Conservation (phyloP, 306 rosid species). For the Sesbania bispinosa region DNA sequence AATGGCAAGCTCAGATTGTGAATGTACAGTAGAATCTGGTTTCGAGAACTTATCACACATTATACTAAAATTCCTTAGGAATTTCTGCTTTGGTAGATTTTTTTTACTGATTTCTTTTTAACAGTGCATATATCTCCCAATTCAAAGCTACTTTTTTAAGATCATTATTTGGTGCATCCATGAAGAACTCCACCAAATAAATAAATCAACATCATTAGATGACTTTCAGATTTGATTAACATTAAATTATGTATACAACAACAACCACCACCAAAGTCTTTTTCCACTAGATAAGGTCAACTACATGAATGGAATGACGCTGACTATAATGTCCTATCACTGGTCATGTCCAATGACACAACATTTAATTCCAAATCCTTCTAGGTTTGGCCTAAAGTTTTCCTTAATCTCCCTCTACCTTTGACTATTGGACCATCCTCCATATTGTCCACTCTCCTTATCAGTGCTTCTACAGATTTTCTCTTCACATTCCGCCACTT, state of each 20-base stretch:
- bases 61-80: not conserved
- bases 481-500: too few species aligned
- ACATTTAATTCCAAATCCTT: too few species aligned
- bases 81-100: not conserved
- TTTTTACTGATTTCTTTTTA: not conserved
- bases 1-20: not conserved
- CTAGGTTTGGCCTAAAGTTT: too few species aligned
- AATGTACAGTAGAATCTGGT: not conserved
- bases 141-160: not conserved
- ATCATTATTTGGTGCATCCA: slow-evolving; percentile 8
- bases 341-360: too few species aligned
- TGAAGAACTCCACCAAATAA: not conserved
- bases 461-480: too few species aligned
- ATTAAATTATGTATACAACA: not conserved
- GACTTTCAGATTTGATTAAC: slow-evolving; percentile 3
- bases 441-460: too few species aligned
- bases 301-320: too few species aligned
- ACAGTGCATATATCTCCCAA: not conserved
- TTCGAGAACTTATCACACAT: slow-evolving; percentile 14
- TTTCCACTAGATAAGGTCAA: too few species aligned
- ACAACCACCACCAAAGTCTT: too few species aligned
- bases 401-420: too few species aligned
- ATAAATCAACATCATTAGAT: not conserved
- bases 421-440: too few species aligned
- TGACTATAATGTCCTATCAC: too few species aligned